These are phyloP conservation scores for Coccomyxa sp. DNA, from an alignment of 139 green algal species.

Conservation along the genomic window DNA sequence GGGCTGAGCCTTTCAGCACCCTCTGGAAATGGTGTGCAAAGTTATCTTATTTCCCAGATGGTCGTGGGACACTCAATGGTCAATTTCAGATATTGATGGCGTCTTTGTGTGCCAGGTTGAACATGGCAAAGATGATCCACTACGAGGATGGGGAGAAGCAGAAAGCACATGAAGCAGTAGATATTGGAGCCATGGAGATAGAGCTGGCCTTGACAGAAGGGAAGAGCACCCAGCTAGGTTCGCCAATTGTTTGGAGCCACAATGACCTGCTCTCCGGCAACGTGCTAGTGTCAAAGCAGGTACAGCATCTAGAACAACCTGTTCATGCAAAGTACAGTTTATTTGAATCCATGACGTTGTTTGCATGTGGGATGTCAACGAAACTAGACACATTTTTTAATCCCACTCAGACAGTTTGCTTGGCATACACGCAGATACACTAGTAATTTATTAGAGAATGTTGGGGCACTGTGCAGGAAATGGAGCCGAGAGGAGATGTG, in stretches of 20 bases:
- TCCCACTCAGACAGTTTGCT: too few relatives aligned
- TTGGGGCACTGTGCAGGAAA: background rate
- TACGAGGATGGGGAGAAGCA: conserved; percentile 61
- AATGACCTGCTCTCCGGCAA: conserved; percentile 89
- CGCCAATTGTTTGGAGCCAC: conserved; percentile 76
- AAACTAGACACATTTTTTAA: too few relatives aligned
- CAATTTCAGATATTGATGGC: background rate
- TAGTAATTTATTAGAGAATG: too few relatives aligned
- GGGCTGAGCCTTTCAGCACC: conserved; percentile 30
- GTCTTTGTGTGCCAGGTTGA: conserved; percentile 41
- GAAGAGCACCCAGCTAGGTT: conserved; percentile 27
- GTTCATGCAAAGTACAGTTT: too few relatives aligned
- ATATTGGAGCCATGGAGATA: conserved; percentile 43
- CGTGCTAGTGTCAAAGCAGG: conserved; percentile 65
- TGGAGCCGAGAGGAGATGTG: background rate
- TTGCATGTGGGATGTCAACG: too few relatives aligned
- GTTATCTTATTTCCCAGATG: too few relatives aligned
- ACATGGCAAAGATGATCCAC: conserved; percentile 47
- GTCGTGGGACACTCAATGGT: background rate
- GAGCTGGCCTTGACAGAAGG: conserved; percentile 52
- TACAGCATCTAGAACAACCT: background rate
- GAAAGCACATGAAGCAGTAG: conserved; percentile 30
- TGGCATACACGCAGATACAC: too few relatives aligned
- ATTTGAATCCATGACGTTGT: too few relatives aligned
- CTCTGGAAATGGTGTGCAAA: conserved; percentile 23